Evolutionary conservation across 2,329 filamentous ascomycete genomes (phyloP).

Genomic region (Fusarium scirpi): DNA sequence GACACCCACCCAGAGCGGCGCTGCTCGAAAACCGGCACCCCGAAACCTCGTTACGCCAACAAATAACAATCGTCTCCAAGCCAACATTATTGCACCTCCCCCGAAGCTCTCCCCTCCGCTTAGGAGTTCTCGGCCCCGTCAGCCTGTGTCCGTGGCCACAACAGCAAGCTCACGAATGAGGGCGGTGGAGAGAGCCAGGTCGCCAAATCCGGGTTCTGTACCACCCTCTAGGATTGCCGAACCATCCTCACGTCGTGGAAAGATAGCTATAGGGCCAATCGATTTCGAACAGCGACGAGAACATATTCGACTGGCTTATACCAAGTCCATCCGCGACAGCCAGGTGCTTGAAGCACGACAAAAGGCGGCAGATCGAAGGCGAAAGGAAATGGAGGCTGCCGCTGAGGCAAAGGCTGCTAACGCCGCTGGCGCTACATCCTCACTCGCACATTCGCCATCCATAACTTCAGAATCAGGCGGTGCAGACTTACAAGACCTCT

Average conservation of each 20-base stretch:
- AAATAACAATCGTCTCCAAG: conserved; percentile 72
- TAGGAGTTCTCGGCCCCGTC: conserved; percentile 83
- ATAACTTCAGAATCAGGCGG: conserved; percentile 33
- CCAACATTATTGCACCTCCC: conserved; percentile 77
- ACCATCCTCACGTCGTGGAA: conserved; percentile 58
- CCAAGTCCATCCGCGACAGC: conserved; percentile 81
- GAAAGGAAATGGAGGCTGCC: conserved; percentile 63
- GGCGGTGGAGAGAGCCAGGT: conserved; percentile 68
- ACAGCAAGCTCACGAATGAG: conserved; percentile 78
- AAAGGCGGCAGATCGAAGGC: conserved; percentile 64
- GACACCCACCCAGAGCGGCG: conserved; percentile 55
- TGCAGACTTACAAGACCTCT: conserved; percentile 18
- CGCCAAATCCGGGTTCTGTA: conserved; percentile 54
- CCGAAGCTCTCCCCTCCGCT: conserved; percentile 82
- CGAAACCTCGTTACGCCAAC: conserved; percentile 60
- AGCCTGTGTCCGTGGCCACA: conserved; percentile 80
- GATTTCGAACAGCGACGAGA: conserved; percentile 87
- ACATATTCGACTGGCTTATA: conserved; percentile 86
- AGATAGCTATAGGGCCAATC: conserved; percentile 76
- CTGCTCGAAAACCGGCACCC: conserved; percentile 56
- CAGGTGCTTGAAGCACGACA: conserved; percentile 70
- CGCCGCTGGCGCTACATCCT: conserved; percentile 36
- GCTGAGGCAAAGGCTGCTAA: conserved; percentile 56
- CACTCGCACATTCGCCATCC: conserved; percentile 30
- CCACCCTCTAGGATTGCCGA: conserved; percentile 53